phyloP scores from a whole-genome alignment of 345 rosid species.

The Luvunga scandens region DNA sequence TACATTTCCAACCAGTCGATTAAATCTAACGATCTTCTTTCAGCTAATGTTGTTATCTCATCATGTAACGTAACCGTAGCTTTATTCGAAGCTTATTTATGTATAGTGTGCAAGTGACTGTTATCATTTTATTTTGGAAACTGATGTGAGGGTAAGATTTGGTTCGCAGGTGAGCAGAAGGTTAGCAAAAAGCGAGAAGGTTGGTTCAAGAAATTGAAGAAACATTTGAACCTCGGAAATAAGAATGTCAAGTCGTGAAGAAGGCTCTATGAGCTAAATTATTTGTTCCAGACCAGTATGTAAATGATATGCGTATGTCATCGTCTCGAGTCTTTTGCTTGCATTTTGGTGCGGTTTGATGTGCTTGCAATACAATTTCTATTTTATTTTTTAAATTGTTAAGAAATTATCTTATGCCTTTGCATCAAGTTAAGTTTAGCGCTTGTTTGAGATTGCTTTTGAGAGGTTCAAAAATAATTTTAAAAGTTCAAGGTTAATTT shows the following conservation, averaged over 20 bases:
- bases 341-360: not conserved
- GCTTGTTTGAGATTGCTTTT: no score
- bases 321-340: not conserved
- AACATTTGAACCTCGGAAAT: not conserved
- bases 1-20: no score
- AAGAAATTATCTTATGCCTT: no score
- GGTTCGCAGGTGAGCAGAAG: not conserved
- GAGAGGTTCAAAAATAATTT: rapidly evolving
- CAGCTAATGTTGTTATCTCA: no score
- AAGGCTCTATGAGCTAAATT: no score
- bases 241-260: not conserved
- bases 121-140: not conserved
- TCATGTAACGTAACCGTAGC: no score
- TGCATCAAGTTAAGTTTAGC: no score
- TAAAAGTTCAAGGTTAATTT: rapidly evolving
- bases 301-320: not conserved
- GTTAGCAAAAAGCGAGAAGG: not conserved
- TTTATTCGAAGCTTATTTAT: no score
- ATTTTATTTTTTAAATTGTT: no score
- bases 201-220: conserved; percentile 4
- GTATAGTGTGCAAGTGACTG: no score
- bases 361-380: not conserved
- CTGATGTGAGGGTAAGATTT: not conserved
- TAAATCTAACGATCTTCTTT: no score
- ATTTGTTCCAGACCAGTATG: no score